These are phyloP conservation scores for Entomortierella lignicola DNA, from an alignment of 192 early-diverging fungal genomes.

Conservation along the genomic window DNA sequence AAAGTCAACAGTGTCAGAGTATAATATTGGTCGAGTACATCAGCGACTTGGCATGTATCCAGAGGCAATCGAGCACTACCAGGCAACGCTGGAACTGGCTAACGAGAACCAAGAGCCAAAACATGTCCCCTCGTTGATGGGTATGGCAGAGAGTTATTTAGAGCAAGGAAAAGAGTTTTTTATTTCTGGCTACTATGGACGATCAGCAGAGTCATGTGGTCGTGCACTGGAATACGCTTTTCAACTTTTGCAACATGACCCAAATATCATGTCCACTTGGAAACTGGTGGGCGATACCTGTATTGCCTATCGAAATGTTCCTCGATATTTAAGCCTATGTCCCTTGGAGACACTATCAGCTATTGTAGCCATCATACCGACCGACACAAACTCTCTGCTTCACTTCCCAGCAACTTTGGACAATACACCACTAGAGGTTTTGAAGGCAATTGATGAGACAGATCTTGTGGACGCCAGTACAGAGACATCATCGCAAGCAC, in stretches of 20 bases:
- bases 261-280: conserved; percentile 65
- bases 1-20: conserved; percentile 52
- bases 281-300: conserved; percentile 72
- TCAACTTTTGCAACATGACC: conserved; percentile 25
- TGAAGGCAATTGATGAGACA: conserved; percentile 1
- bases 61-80: conserved; percentile 65
- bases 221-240: conserved; percentile 55
- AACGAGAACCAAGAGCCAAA: conserved; percentile 41
- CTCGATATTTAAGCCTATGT: conserved; percentile 59
- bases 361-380: conserved; percentile 23
- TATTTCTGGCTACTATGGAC: conserved; percentile 73
- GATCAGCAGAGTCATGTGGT: conserved; percentile 66
- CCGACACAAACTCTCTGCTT: conserved; percentile 50
- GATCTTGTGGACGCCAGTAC: conserved; percentile 38
- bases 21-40: conserved; percentile 63
- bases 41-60: conserved; percentile 62
- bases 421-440: not conserved
- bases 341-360: conserved; percentile 27
- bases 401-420: conserved; percentile 53
- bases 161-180: conserved; percentile 63
- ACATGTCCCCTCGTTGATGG: conserved; percentile 62
- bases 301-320: conserved; percentile 54
- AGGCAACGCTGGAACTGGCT: conserved; percentile 43
- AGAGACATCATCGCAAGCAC: conserved; percentile 34
- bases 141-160: conserved; percentile 62